Evolutionary conservation across 2,329 filamentous ascomycete species (phyloP), one percentile per base, ranked within the genome.

Genomic region (Aspergillus melleus): DNA sequence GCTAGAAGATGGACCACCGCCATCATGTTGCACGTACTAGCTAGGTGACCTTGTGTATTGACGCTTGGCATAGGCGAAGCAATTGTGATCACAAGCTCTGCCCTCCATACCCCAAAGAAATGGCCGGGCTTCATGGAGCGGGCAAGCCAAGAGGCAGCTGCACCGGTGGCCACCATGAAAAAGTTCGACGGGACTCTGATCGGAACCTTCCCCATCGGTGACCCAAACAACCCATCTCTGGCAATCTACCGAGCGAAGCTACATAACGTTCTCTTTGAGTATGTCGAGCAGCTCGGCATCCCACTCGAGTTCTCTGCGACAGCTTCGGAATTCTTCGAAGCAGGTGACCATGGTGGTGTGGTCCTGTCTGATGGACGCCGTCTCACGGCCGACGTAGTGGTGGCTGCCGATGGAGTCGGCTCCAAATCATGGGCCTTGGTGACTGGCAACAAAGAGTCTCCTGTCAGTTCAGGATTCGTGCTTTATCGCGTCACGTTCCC

Each of bases 361-460:
- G 14, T 24, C 5, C 19, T 58, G n/a, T 6, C 29, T 11, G 51
- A 54, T 29, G 56, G 56, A 8, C 44, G 22, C 10, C 24, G 9
- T 6, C 29, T 58, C 16, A 49, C 51, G 16, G 56, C 56, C 2
- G 56, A 58, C n/a, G 24, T 54, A n/a, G 51, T 58, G 3, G 56
- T 58, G 2, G 56, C 56, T 11, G 56, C 56, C 14, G 56, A 58
- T 54, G 51, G 56, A 2, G 56, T 58, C 42, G 56, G 50, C 8
- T 54, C 56, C 5, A 54, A 49, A n/a, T 49, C 50, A 36, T 58
- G 56, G 56, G 24, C 29, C 3, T 55, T 55, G 30, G 19, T 55
- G n/a, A 14, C 49, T 19, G 54, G 56, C 12, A 20, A 49, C 14
- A 58, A 58, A 19, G 56, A 58, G 2, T 4, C n/a, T 6, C 50